phyloP scores from a whole-genome alignment of 2,329 filamentous ascomycete genomes.

The Thermoascus crustaceus region DNA sequence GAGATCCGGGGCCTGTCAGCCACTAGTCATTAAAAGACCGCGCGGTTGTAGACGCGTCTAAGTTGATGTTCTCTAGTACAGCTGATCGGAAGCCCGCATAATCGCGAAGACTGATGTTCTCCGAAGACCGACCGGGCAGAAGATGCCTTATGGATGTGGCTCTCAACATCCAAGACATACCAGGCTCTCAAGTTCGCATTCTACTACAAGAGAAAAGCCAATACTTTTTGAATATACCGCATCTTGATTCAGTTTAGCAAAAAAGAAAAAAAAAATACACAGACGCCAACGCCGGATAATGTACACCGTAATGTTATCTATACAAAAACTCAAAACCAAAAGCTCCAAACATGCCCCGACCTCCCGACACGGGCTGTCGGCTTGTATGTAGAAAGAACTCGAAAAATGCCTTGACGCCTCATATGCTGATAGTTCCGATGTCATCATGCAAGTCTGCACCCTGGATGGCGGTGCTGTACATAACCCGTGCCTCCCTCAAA shows the following conservation, averaged over 20 bases:
- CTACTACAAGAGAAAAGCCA: background rate
- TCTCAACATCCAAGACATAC: background rate
- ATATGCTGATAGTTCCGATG: conserved; percentile 1
- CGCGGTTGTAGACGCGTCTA: too few species aligned
- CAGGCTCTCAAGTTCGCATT: background rate
- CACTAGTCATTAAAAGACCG: too few species aligned
- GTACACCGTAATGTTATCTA: conserved; percentile 12
- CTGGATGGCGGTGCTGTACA: background rate
- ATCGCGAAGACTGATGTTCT: background rate
- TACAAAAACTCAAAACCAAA: conserved; percentile 11
- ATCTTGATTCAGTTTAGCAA: background rate
- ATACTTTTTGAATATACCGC: background rate
- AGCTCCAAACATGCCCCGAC: conserved; percentile 14
- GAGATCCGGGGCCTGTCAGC: too few species aligned
- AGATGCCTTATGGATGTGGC: conserved; percentile 8
- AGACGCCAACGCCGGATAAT: conserved; percentile 10
- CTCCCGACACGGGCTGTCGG: conserved; percentile 10
- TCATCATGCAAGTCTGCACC: background rate
- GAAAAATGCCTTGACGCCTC: background rate
- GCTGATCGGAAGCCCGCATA: too few species aligned
- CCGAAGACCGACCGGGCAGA: conserved; percentile 1
- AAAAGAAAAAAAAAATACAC: background rate
- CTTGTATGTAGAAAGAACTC: background rate
- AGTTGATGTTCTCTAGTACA: too few species aligned
- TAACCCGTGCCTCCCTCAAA: background rate